Evolutionary conservation across 1,139 yeast genomes (phyloP), one percentile per base, ranked within the genome.

Genomic region (Ogataea hybrid): DNA sequence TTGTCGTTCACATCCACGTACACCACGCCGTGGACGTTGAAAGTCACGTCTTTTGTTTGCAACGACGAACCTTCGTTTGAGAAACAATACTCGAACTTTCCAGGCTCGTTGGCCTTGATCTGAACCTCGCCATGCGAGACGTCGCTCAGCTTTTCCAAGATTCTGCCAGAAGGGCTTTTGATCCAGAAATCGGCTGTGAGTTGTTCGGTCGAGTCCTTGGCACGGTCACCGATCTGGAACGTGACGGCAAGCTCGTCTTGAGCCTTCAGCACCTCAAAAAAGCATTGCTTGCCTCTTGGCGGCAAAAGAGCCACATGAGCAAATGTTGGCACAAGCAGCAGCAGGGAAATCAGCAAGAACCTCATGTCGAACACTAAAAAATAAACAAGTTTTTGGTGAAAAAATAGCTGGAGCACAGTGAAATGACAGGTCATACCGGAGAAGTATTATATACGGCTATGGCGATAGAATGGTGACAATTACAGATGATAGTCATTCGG

Each of bases 221-320:
- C 84, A 66, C 97, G 79, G 58, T 92, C 88, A 49, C 97, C 97
- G 37, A 87, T 95, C 69, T 92, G 98, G 77, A 84, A 92, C 41
- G 89, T 77, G 48, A 92, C 82, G 18, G 96, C 86, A 57, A 92
- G 71, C 64, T 86, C 90, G 67, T 92, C 98, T 53, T 87, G 86
- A 55, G 73, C 73, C 62, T 81, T 85, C 68, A 92, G 75, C 45
- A 75, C 75, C 63, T 92, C 98, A 59, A 75, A 87, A 67, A 88
- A 92, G 67, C 98, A 92, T 62, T 85, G 84, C 60, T 83, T 84
- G 25, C 95, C 94, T 58, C 83, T 74, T 20, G 96, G 81, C n/a
- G 90, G 86, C 45, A 89, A 70, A 50, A 86, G 71, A 34, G 87
- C 92, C 56, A 86, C 88, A 65, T 88, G 96, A 1, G 95, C 95